Evolutionary conservation across 768 basidiomycete species (phyloP).

Genomic region (Phlegmacium glaucopus): DNA sequence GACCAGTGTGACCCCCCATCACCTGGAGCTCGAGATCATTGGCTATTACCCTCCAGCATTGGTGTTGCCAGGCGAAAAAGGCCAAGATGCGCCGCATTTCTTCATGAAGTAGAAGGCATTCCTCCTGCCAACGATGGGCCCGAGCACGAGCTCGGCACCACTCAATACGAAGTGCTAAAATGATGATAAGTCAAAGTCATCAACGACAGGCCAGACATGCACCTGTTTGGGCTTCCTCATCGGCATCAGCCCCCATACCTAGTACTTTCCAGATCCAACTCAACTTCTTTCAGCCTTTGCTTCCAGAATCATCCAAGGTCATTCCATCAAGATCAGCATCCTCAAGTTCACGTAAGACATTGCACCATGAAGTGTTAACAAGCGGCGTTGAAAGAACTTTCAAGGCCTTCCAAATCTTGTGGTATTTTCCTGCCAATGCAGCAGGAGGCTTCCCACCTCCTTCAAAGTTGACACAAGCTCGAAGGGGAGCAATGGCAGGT

Average conservation of each 20-base stretch:
- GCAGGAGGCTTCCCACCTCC: neutral
- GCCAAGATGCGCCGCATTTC: constrained; percentile 27
- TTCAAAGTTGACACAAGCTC: neutral
- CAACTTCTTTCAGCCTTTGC: neutral
- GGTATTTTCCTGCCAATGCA: constrained; percentile 11
- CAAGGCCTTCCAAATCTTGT: constrained; percentile 5
- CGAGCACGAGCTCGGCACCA: constrained; percentile 25
- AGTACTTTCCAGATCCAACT: constrained; percentile 20
- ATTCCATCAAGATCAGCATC: constrained; percentile 12
- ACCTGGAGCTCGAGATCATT: neutral
- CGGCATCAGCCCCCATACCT: constrained; percentile 4
- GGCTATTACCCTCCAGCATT: constrained; percentile 9
- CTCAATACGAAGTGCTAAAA: constrained; percentile 19
- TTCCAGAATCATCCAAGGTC: constrained; percentile 5
- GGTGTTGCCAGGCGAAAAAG: constrained; percentile 13
- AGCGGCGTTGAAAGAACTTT: neutral
- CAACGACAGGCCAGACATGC: neutral
- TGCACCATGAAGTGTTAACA: constrained; percentile 5
- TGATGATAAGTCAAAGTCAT: neutral
- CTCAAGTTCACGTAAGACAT: constrained; percentile 5
- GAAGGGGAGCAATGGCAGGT: constrained; percentile 9
- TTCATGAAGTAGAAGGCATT: constrained; percentile 26
- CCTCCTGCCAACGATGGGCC: constrained; percentile 30
- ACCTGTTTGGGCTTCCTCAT: constrained; percentile 8
- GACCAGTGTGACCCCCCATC: neutral